Evolutionary conservation across 495 filamentous ascomycete genomes (phyloP).

Genomic region (Neurospora cerealis): DNA sequence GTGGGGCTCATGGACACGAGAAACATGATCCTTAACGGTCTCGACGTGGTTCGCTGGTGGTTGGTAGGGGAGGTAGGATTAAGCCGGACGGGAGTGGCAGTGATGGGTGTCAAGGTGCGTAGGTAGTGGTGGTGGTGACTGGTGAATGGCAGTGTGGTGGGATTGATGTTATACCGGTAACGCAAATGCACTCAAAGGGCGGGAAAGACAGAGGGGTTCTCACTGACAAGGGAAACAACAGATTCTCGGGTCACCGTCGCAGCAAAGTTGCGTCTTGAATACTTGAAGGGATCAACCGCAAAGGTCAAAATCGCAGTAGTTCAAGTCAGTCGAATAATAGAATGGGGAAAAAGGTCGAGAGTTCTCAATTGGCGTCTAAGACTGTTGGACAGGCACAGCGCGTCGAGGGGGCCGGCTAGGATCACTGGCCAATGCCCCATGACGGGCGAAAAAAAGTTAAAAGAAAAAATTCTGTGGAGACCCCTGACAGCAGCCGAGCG

Average conservation of each 20-base stretch:
- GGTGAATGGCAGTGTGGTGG: not conserved
- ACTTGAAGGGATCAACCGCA: not conserved
- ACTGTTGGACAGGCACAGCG: not conserved
- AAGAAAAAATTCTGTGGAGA: slow-evolving; percentile 24
- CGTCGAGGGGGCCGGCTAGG: not conserved
- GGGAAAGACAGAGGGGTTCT: not conserved
- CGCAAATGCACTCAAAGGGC: not conserved
- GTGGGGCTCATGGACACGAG: slow-evolving; percentile 2
- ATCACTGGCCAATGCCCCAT: slow-evolving; percentile 8
- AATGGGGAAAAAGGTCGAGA: not conserved
- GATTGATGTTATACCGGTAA: not conserved
- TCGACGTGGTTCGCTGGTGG: not conserved
- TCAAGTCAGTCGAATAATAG: not conserved
- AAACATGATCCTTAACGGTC: not conserved
- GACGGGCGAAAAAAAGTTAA: slow-evolving; percentile 13
- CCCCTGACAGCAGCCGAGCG: not conserved
- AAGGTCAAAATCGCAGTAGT: not conserved
- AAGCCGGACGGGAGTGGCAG: not conserved
- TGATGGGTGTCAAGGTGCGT: not conserved
- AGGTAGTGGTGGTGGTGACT: slow-evolving; percentile 5
- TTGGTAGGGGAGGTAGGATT: not conserved
- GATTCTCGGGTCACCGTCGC: not conserved
- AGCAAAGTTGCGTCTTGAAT: not conserved
- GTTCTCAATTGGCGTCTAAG: not conserved
- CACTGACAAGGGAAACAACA: not conserved